phyloP scores from a whole-genome alignment of 2,329 filamentous ascomycete genomes.

The Exophiala sp. region DNA sequence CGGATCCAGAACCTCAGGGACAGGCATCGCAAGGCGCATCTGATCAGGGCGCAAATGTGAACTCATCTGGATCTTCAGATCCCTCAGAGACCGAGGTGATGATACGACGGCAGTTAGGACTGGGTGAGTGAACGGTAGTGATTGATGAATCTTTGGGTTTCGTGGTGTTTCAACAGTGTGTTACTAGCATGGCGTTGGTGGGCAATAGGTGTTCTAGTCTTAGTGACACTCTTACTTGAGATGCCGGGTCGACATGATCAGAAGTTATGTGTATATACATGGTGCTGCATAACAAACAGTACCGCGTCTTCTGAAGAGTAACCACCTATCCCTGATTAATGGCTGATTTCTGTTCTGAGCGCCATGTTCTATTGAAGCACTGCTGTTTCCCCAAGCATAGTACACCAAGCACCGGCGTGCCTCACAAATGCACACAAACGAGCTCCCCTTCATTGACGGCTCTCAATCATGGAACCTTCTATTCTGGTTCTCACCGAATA shows the following conservation, averaged over 20 bases:
- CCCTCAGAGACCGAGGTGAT: slow-evolving; percentile 16
- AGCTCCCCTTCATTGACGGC: no score
- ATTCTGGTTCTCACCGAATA: slow-evolving; percentile 95
- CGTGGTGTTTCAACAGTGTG: background rate
- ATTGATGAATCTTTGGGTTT: background rate
- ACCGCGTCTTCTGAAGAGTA: background rate
- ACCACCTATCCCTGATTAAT: no score
- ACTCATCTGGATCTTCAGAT: slow-evolving; percentile 1
- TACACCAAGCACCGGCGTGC: background rate
- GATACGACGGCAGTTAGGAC: slow-evolving; percentile 19
- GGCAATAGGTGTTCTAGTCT: background rate
- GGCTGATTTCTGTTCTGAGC: background rate
- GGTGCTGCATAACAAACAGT: background rate
- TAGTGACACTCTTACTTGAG: background rate
- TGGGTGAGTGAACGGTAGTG: slow-evolving; percentile 2
- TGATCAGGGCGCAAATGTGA: background rate
- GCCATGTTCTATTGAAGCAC: background rate
- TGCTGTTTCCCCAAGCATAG: background rate
- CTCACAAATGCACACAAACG: background rate
- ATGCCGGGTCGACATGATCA: background rate
- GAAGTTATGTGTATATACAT: no score
- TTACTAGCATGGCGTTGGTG: slow-evolving; percentile 7
- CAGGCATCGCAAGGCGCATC: background rate
- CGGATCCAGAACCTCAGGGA: background rate
- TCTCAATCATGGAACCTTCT: slow-evolving; percentile 87